phyloP scores from a whole-genome alignment of 306 rosid genomes.

The Oxytropis ochrocephala region DNA sequence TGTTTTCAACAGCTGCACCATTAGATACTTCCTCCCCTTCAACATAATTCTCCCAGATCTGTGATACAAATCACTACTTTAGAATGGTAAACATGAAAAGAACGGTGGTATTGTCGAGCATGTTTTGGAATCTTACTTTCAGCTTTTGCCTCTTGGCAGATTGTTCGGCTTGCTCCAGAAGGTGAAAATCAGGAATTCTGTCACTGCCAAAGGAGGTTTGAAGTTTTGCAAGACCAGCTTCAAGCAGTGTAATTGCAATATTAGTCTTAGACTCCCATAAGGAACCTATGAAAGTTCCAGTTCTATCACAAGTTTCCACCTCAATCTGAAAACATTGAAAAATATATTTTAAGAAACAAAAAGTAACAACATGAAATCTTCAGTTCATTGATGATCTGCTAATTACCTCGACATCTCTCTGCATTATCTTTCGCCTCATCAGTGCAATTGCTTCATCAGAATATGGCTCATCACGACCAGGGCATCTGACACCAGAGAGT shows the following conservation, averaged over 20 bases:
- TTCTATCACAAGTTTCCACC: constrained; percentile 88
- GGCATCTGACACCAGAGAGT: constrained; percentile 88
- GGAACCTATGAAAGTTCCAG: constrained; percentile 91
- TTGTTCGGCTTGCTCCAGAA: constrained; percentile 79
- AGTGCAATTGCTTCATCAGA: constrained; percentile 92
- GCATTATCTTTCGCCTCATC: constrained; percentile 94
- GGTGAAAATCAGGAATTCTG: constrained; percentile 74
- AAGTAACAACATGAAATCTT: constrained; percentile 1
- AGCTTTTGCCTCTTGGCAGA: constrained; percentile 68
- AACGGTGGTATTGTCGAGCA: neutral
- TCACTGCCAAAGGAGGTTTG: constrained; percentile 80
- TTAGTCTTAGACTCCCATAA: constrained; percentile 80
- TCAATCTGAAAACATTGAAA: constrained; percentile 47
- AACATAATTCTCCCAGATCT: constrained; percentile 93
- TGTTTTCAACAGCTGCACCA: constrained; percentile 56
- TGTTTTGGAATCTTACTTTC: constrained; percentile 46
- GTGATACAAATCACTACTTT: constrained; percentile 23
- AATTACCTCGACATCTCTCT: constrained; percentile 87
- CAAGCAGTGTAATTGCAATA: constrained; percentile 64
- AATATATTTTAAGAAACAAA: neutral
- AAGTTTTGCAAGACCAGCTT: constrained; percentile 84
- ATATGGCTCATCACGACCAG: constrained; percentile 84
- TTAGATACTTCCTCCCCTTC: constrained; percentile 87
- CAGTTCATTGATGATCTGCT: constrained; percentile 4
- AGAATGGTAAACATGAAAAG: constrained; percentile 20